Conservation (phyloP, 805 yeast species). For the Blastobotrys terrestris region DNA sequence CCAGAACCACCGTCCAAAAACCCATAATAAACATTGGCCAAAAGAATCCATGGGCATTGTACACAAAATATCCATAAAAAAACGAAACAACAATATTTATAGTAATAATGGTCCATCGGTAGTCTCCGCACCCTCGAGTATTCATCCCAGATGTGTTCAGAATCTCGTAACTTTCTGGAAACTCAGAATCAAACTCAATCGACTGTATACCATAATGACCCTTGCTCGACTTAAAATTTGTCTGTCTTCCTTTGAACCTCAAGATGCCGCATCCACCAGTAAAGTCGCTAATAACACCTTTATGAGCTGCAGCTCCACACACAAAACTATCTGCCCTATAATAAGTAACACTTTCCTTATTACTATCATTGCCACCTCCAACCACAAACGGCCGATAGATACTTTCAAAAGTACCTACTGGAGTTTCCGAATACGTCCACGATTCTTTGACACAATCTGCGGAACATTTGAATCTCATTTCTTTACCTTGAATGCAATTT, state of each 20-base stretch:
- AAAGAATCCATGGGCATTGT: conserved; percentile 49
- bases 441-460: conserved; percentile 79
- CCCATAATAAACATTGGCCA: conserved; percentile 62
- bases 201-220: conserved; percentile 51
- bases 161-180: conserved; percentile 67
- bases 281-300: conserved; percentile 67
- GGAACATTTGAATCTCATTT: conserved; percentile 68
- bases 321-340: conserved; percentile 86
- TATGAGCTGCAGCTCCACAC: conserved; percentile 86
- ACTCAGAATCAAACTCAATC: conserved; percentile 60
- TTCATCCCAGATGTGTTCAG: conserved; percentile 34
- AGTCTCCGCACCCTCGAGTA: conserved; percentile 59
- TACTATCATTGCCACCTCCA: conserved; percentile 34
- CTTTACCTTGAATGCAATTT: conserved; percentile 46
- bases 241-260: conserved; percentile 49
- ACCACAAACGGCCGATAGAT: conserved; percentile 76
- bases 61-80: conserved; percentile 37
- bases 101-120: conserved; percentile 49
- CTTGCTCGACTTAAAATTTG: conserved; percentile 39
- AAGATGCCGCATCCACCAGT: conserved; percentile 75
- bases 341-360: conserved; percentile 43
- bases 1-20: conserved; percentile 74
- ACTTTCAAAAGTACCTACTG: conserved; percentile 62
- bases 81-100: conserved; percentile 57
- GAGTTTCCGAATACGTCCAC: conserved; percentile 65